Evolutionary conservation across 176 grass and related monocot genomes (phyloP), one percentile per base, ranked within the genome.

Genomic region (Hsuehochloa calcarea): DNA sequence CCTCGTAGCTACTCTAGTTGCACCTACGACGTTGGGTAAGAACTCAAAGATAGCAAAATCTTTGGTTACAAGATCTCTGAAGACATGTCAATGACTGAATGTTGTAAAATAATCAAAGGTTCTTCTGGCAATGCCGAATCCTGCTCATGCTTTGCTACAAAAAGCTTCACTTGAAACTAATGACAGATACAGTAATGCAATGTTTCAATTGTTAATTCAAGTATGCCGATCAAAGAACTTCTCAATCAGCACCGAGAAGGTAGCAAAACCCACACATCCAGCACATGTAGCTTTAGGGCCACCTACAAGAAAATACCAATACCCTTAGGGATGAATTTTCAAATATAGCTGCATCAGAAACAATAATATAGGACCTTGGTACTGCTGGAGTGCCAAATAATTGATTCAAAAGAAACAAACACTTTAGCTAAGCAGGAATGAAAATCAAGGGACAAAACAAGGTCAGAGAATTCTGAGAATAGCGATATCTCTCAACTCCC

Each of bases 211-310:
- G 46, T n/a, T 58, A 19, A 34, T 86, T 95, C 85, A 99, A 29
- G 74, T 81, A 84, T 99, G 91, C 25, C 91, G 85, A 49, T 98
- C 96, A 27, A 99, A 76, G 84, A 99, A 92, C 91, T 96, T 99
- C 84, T 99, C 96, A 54, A 99, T 96, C 55, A 62, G 49, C 38
- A 96, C 93, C 10, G 96, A 99, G 84, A 99, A 99, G 31, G 96
- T 87, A 65, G 93, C 90, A 90, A 99, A 99, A 70, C 96, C 96
- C 22, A 83, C 96, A 76, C 96, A 96, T 55, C 96, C 96, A 52
- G 56, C 50, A 87, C 96, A 99, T 76, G 93, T 86, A 52, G 89
- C 93, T 89, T 95, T 92, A 44, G 93, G 93, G 49, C 96, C 96
- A 92, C 91, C 96, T 99, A 55, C 70, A 95, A 87, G 61, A 29